These are phyloP conservation scores for Colletotrichum agaves DNA, from an alignment of 2,329 filamentous ascomycete genomes.

Conservation along the genomic window DNA sequence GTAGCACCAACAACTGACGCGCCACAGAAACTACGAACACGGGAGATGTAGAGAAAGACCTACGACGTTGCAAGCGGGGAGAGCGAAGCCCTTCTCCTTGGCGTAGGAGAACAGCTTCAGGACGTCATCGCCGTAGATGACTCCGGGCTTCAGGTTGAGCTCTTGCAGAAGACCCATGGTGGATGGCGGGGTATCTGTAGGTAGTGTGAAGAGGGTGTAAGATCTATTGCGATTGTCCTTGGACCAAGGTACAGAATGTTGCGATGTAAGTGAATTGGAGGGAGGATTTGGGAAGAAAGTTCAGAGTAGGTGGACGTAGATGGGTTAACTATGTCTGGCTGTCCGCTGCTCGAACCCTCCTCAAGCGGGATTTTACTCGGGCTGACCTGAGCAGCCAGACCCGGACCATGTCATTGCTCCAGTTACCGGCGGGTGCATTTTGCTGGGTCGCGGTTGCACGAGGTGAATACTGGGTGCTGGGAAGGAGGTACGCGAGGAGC, in stretches of 20 bases:
- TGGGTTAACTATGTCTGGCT: slow-evolving; percentile 35
- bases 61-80: slow-evolving; percentile 87
- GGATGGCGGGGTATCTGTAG: slow-evolving; percentile 34
- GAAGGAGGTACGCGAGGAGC: slow-evolving; percentile 17
- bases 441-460: slow-evolving; percentile 21
- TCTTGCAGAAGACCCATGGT: slow-evolving; percentile 49
- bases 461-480: not conserved
- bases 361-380: slow-evolving; percentile 38
- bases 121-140: slow-evolving; percentile 66
- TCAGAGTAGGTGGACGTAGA: slow-evolving; percentile 24
- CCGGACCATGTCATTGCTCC: slow-evolving; percentile 21
- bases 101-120: slow-evolving; percentile 86
- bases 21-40: not conserved
- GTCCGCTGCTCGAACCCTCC: not conserved
- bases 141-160: slow-evolving; percentile 63
- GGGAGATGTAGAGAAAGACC: slow-evolving; percentile 10
- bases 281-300: slow-evolving; percentile 13
- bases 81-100: slow-evolving; percentile 87
- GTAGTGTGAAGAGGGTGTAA: not conserved
- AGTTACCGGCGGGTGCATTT: slow-evolving; percentile 4
- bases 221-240: slow-evolving; percentile 15
- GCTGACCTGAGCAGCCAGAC: slow-evolving; percentile 18
- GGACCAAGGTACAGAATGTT: not conserved
- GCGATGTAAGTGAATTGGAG: not conserved
- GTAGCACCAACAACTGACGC: not conserved